These are phyloP conservation scores for Salvia miltiorrhiza DNA, from an alignment of 257 asterid genomes.

Conservation along the genomic window DNA sequence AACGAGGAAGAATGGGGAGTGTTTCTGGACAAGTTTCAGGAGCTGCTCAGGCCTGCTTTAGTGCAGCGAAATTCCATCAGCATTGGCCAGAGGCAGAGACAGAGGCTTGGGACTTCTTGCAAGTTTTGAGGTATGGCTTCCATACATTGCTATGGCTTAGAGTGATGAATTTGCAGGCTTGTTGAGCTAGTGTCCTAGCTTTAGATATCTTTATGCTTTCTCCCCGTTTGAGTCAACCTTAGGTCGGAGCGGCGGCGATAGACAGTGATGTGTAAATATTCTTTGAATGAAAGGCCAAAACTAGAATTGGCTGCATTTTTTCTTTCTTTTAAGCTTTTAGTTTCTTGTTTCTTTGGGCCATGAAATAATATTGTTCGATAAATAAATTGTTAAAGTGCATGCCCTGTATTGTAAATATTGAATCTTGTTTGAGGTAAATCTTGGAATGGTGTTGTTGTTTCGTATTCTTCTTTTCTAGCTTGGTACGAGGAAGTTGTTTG, in stretches of 20 bases:
- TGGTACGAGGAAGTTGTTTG: neutral
- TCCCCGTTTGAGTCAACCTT: constrained; percentile 6
- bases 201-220: constrained; percentile 32
- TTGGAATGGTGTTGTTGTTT: constrained; percentile 14
- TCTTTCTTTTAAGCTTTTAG: neutral
- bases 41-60: constrained; percentile 69
- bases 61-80: constrained; percentile 48
- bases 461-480: neutral
- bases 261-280: constrained; percentile 58
- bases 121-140: constrained; percentile 71
- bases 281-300: constrained; percentile 37
- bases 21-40: constrained; percentile 76
- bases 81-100: constrained; percentile 70
- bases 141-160: constrained; percentile 12
- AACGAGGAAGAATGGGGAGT: constrained; percentile 75
- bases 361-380: constrained; percentile 48
- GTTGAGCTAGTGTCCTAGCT: constrained; percentile 32
- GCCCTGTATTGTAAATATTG: constrained; percentile 40
- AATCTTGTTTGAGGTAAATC: constrained; percentile 16
- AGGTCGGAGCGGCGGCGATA: constrained; percentile 21
- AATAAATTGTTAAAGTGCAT: constrained; percentile 54
- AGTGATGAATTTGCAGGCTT: constrained; percentile 33
- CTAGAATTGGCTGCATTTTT: constrained; percentile 35
- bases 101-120: constrained; percentile 99
- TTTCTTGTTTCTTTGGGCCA: constrained; percentile 23